These are phyloP conservation scores for Cyclotella distinguenda DNA, from an alignment of 108 stramenopile genomes.

Conservation along the genomic window DNA sequence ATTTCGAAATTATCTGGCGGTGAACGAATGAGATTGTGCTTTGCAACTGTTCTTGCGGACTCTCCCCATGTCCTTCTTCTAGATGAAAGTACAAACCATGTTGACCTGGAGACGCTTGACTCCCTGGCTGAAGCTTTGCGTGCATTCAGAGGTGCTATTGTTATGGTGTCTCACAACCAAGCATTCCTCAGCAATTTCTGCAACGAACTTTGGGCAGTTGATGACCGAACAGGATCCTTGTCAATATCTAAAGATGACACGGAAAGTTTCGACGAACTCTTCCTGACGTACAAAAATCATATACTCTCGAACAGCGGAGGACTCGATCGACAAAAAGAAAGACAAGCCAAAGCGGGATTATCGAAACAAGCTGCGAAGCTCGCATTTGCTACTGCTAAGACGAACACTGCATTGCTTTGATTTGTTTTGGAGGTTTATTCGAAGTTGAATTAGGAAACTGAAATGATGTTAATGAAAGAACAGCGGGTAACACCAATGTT, in stretches of 20 bases:
- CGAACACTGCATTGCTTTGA: slow-evolving; percentile 25
- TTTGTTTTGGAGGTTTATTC: neutral
- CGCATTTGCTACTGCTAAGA: neutral
- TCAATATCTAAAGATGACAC: slow-evolving; percentile 51
- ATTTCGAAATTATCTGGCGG: slow-evolving; percentile 86
- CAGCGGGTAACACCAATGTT: too few species aligned
- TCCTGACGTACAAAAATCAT: slow-evolving; percentile 44
- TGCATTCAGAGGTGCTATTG: slow-evolving; percentile 79
- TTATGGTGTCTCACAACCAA: slow-evolving; percentile 91
- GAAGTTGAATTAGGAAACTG: too few species aligned
- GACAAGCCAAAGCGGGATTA: slow-evolving; percentile 41
- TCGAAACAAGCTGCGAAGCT: slow-evolving; percentile 53
- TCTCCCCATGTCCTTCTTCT: slow-evolving; percentile 78
- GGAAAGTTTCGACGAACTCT: slow-evolving; percentile 61
- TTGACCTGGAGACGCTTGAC: slow-evolving; percentile 92
- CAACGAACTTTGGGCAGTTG: slow-evolving; percentile 79
- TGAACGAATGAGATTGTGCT: slow-evolving; percentile 84
- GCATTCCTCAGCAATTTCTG: slow-evolving; percentile 62
- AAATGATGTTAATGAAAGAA: too few species aligned
- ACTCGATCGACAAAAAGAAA: slow-evolving; percentile 20
- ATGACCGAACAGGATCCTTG: slow-evolving; percentile 52
- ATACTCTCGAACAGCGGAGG: slow-evolving; percentile 17
- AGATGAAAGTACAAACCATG: slow-evolving; percentile 85
- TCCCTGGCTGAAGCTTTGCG: slow-evolving; percentile 77
- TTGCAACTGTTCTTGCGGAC: slow-evolving; percentile 73